Conservation (phyloP, 441 rosid species). For the Pelargonium citronellum region DNA sequence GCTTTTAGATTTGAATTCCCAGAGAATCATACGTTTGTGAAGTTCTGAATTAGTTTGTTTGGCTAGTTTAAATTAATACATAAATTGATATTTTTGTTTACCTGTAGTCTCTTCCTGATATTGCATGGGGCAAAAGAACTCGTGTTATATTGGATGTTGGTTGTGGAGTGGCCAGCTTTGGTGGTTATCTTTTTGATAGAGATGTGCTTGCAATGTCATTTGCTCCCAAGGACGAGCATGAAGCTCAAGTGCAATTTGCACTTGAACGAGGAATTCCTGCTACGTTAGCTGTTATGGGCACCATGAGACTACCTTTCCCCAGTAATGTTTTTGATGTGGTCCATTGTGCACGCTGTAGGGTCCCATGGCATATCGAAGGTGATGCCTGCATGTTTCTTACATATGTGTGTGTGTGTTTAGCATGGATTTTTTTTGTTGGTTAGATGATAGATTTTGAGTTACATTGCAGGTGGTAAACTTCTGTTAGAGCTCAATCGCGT, state of each 20-base stretch:
- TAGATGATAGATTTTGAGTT: not conserved
- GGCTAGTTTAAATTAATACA: not conserved
- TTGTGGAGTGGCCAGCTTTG: constrained; percentile 94
- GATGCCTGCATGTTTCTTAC: constrained; percentile 6
- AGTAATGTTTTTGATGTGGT: constrained; percentile 78
- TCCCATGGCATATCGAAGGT: constrained; percentile 87
- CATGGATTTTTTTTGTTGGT: not conserved
- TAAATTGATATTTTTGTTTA: not conserved
- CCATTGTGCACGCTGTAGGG: constrained; percentile 92
- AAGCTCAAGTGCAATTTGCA: constrained; percentile 92
- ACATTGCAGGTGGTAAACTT: constrained; percentile 51
- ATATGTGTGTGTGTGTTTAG: constrained; percentile 11
- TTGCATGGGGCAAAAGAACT: constrained; percentile 79
- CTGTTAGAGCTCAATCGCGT: constrained; percentile 80
- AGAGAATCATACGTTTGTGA: not conserved
- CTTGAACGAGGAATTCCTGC: constrained; percentile 92
- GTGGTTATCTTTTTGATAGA: constrained; percentile 78
- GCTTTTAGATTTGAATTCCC: not conserved
- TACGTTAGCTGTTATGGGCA: constrained; percentile 89
- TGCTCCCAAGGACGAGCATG: constrained; percentile 95
- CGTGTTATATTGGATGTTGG: constrained; percentile 80
- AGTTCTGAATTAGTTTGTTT: not conserved
- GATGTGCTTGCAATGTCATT: constrained; percentile 88
- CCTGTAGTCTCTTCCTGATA: constrained; percentile 49
- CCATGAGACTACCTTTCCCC: constrained; percentile 75